phyloP scores from a whole-genome alignment of 2,329 filamentous ascomycete genomes.

The Didymella glomerata region DNA sequence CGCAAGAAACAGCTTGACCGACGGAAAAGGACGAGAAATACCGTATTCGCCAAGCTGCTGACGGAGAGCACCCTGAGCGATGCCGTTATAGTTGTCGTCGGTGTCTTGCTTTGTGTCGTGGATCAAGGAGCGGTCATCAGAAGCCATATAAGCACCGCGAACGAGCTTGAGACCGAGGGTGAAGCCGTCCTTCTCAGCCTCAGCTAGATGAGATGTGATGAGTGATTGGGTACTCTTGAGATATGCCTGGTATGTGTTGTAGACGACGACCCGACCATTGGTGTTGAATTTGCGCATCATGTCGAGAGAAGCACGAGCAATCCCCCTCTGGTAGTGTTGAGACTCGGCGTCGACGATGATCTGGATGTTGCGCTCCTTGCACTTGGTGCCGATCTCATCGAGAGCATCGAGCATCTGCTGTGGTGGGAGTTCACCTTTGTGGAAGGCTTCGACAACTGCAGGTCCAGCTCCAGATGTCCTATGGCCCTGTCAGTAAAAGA shows the following conservation, averaged over 20 bases:
- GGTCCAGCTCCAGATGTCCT: constrained; percentile 57
- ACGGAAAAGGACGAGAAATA: constrained; percentile 44
- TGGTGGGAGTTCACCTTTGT: constrained; percentile 47
- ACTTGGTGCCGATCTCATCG: constrained; percentile 52
- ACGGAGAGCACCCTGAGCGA: constrained; percentile 64
- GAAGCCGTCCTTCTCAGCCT: constrained; percentile 58
- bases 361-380: constrained; percentile 52
- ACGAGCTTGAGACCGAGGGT: constrained; percentile 66
- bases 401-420: constrained; percentile 56
- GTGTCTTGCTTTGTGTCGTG: constrained; percentile 64
- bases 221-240: constrained; percentile 58
- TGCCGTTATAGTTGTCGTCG: constrained; percentile 70
- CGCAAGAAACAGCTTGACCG: constrained; percentile 73
- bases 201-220: constrained; percentile 56
- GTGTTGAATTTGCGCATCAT: constrained; percentile 62
- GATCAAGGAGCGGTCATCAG: constrained; percentile 60
- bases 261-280: constrained; percentile 66
- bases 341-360: constrained; percentile 60
- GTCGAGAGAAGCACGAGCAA: constrained; percentile 64
- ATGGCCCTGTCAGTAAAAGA: constrained; percentile 20
- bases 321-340: constrained; percentile 56
- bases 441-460: constrained; percentile 52
- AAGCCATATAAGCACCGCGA: constrained; percentile 64
- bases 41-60: constrained; percentile 40
- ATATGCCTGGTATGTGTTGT: constrained; percentile 69